Evolutionary conservation across 2,329 filamentous ascomycete genomes (phyloP), one percentile per base, ranked within the genome.

Genomic region (Mariannaea elegans): DNA sequence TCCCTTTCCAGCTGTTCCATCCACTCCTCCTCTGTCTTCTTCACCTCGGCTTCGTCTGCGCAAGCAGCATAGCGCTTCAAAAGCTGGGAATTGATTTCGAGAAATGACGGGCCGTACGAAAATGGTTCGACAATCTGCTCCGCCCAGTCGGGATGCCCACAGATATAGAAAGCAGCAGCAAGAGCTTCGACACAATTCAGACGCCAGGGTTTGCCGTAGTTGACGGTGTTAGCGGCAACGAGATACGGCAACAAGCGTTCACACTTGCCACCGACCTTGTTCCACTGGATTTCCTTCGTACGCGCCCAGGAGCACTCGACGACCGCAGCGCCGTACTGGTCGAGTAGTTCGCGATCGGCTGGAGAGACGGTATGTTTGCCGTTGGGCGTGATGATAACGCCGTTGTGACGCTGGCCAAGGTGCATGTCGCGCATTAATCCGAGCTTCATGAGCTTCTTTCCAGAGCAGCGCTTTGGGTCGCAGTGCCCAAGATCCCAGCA

Each of bases 401-500:
- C 95, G 32, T 89, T 87, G 75, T 95, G 93, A 68, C 94, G 94
- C 78, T 98, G 94, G 52, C 95, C 95, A 56, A 98, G 84, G 71
- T 94, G 88, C 53, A 99, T 84, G 72, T 97, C 92, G 67, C 95
- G 90, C 93, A 99, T 97, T 71, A 97, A 82, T 3, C 94, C 94
- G 55, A 96, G 86, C 65, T 90, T 89, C 86, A 99, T 97, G 31
- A 99, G 85, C 64, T 92, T 89, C 81, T 99, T 99, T 29, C 95
- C 95, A 0, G 94, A 97, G 79, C 95, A 99, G 69, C 94, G 85
- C 77, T 97, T 98, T 8, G 94, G 93, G 73, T 99, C 95, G 81
- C 95, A 99, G 80, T 99, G 95, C 63, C 94, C 94, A 31, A 99
- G 84, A 73, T 99, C 95, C 95, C 95, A 99, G 76, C 94, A 97